These are phyloP conservation scores for Eleusine coracana DNA, from an alignment of 176 grass and related monocot species.

Conservation along the genomic window DNA sequence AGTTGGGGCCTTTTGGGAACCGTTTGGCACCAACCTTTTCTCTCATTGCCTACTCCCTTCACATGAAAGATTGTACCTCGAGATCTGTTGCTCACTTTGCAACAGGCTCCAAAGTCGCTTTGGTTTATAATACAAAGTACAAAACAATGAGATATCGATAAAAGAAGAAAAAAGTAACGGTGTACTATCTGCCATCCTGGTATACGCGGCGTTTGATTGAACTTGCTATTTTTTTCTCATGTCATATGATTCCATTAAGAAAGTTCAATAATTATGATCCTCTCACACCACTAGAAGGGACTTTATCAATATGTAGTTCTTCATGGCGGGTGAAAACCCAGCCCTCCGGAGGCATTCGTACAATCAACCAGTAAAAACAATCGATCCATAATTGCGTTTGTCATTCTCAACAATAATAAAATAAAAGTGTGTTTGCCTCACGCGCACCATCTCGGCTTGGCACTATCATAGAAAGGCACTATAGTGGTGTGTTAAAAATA, in stretches of 20 bases:
- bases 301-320: too few relatives aligned
- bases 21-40: not conserved
- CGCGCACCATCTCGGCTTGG: too few relatives aligned
- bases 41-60: constrained; percentile 22
- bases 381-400: too few relatives aligned
- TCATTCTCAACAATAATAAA: too few relatives aligned
- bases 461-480: too few relatives aligned
- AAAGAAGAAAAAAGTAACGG: not conserved
- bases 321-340: not conserved
- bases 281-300: too few relatives aligned
- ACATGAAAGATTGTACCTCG: constrained; percentile 9
- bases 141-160: not conserved
- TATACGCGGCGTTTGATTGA: not conserved
- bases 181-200: not conserved
- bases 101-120: constrained; percentile 17
- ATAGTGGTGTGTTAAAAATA: too few relatives aligned
- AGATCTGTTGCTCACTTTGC: constrained; percentile 23
- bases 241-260: too few relatives aligned
- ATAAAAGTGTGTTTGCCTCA: too few relatives aligned
- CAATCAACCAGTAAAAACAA: too few relatives aligned
- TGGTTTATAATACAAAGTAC: not conserved
- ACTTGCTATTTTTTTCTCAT: not conserved
- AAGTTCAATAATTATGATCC: too few relatives aligned
- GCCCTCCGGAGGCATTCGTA: too few relatives aligned
- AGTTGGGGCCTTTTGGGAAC: constrained; percentile 6